phyloP scores from a whole-genome alignment of 805 yeast species.

The Saturnispora gosingensis region DNA sequence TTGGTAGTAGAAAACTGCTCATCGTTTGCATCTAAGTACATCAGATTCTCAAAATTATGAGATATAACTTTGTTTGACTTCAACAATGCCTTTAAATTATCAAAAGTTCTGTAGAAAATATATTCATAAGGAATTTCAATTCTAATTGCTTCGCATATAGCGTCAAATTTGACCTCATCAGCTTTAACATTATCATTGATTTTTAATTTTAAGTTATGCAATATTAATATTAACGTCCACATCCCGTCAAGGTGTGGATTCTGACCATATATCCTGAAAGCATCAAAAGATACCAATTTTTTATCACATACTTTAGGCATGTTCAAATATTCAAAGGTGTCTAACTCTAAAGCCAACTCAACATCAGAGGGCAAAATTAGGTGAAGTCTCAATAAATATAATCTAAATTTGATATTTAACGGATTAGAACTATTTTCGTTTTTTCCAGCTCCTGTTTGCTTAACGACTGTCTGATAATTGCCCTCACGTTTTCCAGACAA shows the following conservation, averaged over 20 bases:
- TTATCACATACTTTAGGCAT: slow-evolving; percentile 13
- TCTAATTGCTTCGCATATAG: slow-evolving; percentile 21
- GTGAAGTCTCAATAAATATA: slow-evolving; percentile 20
- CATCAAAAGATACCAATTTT: slow-evolving; percentile 15
- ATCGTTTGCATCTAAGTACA: slow-evolving; percentile 16
- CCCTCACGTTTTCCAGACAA: slow-evolving; percentile 1
- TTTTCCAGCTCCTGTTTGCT: not conserved
- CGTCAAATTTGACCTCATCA: slow-evolving; percentile 10
- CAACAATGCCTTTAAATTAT: slow-evolving; percentile 63
- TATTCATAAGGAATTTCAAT: slow-evolving; percentile 61
- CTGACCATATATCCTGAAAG: slow-evolving; percentile 22
- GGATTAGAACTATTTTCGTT: not conserved
- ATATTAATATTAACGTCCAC: slow-evolving; percentile 23
- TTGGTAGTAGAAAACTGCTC: slow-evolving; percentile 26
- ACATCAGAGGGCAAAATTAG: slow-evolving; percentile 22
- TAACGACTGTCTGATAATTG: not conserved
- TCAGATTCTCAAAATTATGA: slow-evolving; percentile 19
- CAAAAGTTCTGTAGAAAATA: slow-evolving; percentile 68
- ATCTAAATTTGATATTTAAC: slow-evolving; percentile 14
- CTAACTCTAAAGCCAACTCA: slow-evolving; percentile 23
- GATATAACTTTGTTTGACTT: slow-evolving; percentile 58
- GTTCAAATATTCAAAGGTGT: slow-evolving; percentile 17
- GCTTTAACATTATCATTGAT: slow-evolving; percentile 4
- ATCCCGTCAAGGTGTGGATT: slow-evolving; percentile 19
- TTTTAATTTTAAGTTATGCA: slow-evolving; percentile 15